Base-by-base conservation (phyloP, 2,329 filamentous ascomycete genomes). In the Neofusicoccum ribis region DNA sequence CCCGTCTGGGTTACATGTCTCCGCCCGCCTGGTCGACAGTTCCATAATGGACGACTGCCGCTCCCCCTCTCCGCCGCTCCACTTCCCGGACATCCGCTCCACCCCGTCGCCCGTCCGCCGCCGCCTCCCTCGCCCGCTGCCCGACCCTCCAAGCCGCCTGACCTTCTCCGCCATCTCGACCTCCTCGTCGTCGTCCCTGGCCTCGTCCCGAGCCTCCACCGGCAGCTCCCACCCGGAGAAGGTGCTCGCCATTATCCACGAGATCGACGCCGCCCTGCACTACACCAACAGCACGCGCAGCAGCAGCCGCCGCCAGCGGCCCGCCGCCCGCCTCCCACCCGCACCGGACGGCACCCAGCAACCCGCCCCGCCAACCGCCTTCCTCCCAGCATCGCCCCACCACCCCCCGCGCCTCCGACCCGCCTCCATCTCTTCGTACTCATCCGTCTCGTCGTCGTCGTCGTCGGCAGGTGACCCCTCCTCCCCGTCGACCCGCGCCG, bases 171-270 rank as follows among this genome's bases (percentile, higher is more conserved):
- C 36, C 47, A 31, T 49, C 44, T 49, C 47, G n/a, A 34, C 60
- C 5, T 39, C 43, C 5, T 39, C 43, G n/a, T 52, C 36, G 17
- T 44, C 47, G 1, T 59, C 27, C 27, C 56, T 31, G 2, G 46
- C 54, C 23, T 59, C 54, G 3, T 2, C n/a, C 23, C 23, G 23
- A 23, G 23, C 23, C 23, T 23, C 61, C 5, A 31, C 39, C 31
- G 14, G 12, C 46, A 15, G 39, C 11, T 31, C 49, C 20, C 14
- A 27, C 46, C 44, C 41, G 5, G 61, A 63, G 15, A 63, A 14
- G 2, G 65, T 71, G 34, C 69, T 68, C 50, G 70, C 70, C 64
- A 66, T 69, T 36, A 67, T 72, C 50, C 64, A 70, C 46, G 69
- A 73, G 43, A 67, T 70, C 11, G 67, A 68, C 60, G 68, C 58